Evolutionary conservation across 495 filamentous ascomycete species (phyloP).

Genomic region (Neurospora africana): DNA sequence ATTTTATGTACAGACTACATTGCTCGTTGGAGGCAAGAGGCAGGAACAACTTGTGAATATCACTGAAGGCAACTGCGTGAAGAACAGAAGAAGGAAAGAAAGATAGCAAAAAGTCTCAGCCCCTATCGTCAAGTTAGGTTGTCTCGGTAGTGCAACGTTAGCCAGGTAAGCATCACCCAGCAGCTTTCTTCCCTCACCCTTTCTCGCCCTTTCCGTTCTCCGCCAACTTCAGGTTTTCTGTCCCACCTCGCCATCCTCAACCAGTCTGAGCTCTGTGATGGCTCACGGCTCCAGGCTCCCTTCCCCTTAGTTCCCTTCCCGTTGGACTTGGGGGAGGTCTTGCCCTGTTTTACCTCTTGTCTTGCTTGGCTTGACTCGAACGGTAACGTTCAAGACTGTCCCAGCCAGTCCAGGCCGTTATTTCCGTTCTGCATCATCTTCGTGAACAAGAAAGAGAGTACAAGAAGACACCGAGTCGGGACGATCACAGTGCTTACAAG

Average conservation of each 20-base stretch:
- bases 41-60: neutral
- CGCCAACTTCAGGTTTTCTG: neutral
- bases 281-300: neutral
- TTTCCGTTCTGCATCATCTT: neutral
- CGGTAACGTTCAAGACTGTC: neutral
- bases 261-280: neutral
- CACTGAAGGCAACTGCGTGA: neutral
- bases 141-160: neutral
- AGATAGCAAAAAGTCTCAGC: neutral
- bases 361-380: neutral
- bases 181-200: neutral
- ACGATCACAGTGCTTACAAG: conserved; percentile 1
- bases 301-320: neutral
- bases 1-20: neutral
- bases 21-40: neutral
- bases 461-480: neutral
- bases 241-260: neutral
- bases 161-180: neutral
- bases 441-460: neutral
- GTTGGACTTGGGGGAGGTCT: neutral
- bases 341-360: neutral
- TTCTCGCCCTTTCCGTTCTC: neutral
- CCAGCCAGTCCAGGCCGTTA: neutral
- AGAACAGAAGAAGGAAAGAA: neutral
- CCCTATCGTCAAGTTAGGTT: neutral